phyloP scores from a whole-genome alignment of 305 asterid genomes.

The Solanum chacoense region DNA sequence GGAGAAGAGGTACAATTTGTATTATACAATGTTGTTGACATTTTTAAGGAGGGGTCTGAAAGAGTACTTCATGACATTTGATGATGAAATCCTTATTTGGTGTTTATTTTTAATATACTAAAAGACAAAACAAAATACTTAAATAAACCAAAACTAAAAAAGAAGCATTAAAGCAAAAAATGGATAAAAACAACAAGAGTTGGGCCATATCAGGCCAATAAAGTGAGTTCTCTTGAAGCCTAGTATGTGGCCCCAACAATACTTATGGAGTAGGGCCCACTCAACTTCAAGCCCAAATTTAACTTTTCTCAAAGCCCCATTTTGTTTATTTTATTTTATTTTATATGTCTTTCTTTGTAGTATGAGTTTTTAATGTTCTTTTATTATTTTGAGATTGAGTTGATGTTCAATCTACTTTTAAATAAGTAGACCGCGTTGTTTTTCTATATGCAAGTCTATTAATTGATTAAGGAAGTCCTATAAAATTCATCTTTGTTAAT shows the following conservation, averaged over 20 bases:
- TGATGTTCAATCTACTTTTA: neutral
- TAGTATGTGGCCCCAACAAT: neutral
- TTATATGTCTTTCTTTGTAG: neutral
- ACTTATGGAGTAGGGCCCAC: neutral
- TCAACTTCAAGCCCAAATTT: neutral
- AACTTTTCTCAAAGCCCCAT: neutral
- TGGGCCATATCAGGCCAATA: neutral
- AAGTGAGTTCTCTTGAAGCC: neutral
- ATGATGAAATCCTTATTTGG: neutral
- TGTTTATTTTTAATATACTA: neutral
- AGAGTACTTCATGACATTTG: neutral
- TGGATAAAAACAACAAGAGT: neutral
- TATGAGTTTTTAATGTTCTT: neutral
- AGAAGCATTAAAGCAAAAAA: neutral
- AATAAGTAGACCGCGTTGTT: neutral
- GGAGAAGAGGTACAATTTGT: neutral
- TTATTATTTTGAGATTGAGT: neutral
- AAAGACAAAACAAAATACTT: neutral
- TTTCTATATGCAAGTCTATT: neutral
- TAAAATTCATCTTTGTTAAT: neutral
- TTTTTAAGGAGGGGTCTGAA: neutral
- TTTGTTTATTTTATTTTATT: neutral
- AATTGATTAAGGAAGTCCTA: neutral
- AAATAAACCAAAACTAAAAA: neutral
- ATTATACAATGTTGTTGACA: neutral